These are phyloP conservation scores for Coleophoma cylindrospora DNA, from an alignment of 2,329 filamentous ascomycete species.

Conservation along the genomic window DNA sequence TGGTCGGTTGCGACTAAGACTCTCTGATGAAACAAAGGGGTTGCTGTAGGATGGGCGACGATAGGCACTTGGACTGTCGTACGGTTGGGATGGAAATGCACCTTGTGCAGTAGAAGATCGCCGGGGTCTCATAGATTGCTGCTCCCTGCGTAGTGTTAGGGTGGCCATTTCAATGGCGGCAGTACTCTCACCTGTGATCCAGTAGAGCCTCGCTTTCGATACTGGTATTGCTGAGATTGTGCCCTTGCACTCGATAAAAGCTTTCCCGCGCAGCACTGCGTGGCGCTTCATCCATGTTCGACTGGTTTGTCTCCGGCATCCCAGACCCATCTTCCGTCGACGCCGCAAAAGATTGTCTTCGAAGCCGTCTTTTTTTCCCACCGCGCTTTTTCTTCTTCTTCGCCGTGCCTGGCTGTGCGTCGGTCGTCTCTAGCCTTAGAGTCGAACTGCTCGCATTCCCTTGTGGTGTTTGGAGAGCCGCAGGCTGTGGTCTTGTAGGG, in stretches of 20 bases:
- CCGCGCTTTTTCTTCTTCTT: constrained; percentile 62
- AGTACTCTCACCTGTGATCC: constrained; percentile 66
- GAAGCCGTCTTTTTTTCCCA: constrained; percentile 70
- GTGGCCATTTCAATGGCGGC: constrained; percentile 34
- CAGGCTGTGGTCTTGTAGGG: constrained; percentile 17
- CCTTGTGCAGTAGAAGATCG: constrained; percentile 45
- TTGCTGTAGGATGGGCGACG: constrained; percentile 24
- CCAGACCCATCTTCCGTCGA: constrained; percentile 43
- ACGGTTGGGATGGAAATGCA: constrained; percentile 27
- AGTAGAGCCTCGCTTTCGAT: constrained; percentile 83
- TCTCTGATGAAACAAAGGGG: constrained; percentile 22
- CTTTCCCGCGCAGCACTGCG: constrained; percentile 24
- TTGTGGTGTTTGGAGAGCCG: constrained; percentile 14
- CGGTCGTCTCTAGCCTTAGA: constrained; percentile 9
- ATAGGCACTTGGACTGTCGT: constrained; percentile 28
- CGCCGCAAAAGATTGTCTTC: constrained; percentile 76
- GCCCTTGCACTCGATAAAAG: constrained; percentile 44
- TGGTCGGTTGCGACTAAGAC: constrained; percentile 10
- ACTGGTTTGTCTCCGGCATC: constrained; percentile 25
- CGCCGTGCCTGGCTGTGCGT: constrained; percentile 2
- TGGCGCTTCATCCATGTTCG: constrained; percentile 25
- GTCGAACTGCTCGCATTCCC: constrained; percentile 8
- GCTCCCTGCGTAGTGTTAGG: constrained; percentile 23
- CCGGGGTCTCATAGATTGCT: constrained; percentile 53
- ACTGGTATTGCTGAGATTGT: constrained; percentile 75